Base-by-base conservation (phyloP, 805 yeast species). In the Saturnispora halmiae region DNA sequence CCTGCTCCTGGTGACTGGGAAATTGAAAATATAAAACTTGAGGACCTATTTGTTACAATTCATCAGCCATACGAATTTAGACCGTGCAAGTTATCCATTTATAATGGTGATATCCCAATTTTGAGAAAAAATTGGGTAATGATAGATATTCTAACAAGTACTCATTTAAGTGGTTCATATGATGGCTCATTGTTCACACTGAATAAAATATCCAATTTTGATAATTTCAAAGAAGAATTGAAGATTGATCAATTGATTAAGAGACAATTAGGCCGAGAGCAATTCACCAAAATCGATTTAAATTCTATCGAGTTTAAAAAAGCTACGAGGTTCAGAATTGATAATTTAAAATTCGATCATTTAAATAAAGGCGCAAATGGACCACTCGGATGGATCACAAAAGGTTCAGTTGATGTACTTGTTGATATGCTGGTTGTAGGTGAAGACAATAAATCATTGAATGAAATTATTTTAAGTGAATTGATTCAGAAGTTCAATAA, bases 301-400 rank as follows among this genome's bases (percentile, higher is more conserved):
- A 45, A 43, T 24, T 46, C 50, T n/a, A 44, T 47, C 13, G 43
- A 48, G 29, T 48, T 52, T 39, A 36, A 70, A 45, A 68, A 79
- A 42, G 74, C 82, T 10, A 85, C 90, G 2, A 68, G 96, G 33
- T 69, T 86, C 46, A 65, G 97, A 37, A 80, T 88, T 28, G 97
- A 92, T 56, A 78, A 86, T 22, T 72, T 92, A 41, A 79, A 77
- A 54, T 73, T 92, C 29, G 95, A 90, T 50, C 97, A 92, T 60
- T 63, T 92, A 43, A 92, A 92, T 55, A 75, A 84, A 1, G 97
- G 96, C 0, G 72, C 84, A 43, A 78, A 79, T 41, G 98, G 99
- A 0, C 95, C 97, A 10, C 86, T 92, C 60, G 96, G 97, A 6
- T 92, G 99, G 99, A 90, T 92, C 42, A 77, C 85, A 5, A 72